These are phyloP conservation scores for Boeremia exigua DNA, from an alignment of 2,329 filamentous ascomycete species.

Conservation along the genomic window DNA sequence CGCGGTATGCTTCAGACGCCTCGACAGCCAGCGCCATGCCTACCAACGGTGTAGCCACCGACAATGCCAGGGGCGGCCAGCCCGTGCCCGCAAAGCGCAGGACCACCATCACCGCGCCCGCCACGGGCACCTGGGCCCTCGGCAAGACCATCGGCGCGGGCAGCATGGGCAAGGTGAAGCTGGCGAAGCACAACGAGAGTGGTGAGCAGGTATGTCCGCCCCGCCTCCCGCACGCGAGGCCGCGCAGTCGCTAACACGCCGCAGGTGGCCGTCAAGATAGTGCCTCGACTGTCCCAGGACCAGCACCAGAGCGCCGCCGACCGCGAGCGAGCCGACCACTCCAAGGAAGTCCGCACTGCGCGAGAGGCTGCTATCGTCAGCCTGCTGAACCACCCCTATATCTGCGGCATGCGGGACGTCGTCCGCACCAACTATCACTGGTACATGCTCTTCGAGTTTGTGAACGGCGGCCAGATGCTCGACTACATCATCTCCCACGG, in stretches of 20 bases:
- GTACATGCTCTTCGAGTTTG: conserved; percentile 99
- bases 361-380: conserved; percentile 96
- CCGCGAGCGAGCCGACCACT: conserved; percentile 90
- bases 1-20: conserved; percentile 55
- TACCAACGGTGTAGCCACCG: conserved; percentile 46
- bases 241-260: conserved; percentile 16
- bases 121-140: conserved; percentile 85
- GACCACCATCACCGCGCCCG: conserved; percentile 87
- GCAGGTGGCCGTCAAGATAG: conserved; percentile 95
- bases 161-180: conserved; percentile 98
- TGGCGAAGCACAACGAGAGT: conserved; percentile 87
- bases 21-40: conserved; percentile 46
- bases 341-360: conserved; percentile 93
- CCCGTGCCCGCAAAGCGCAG: conserved; percentile 52
- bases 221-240: no score
- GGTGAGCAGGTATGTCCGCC: conserved; percentile 77
- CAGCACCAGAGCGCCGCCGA: conserved; percentile 76
- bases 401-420: conserved; percentile 94
- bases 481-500: conserved; percentile 99
- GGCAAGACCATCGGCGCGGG: conserved; percentile 97
- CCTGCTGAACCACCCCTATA: conserved; percentile 90
- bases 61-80: conserved; percentile 33
- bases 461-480: conserved; percentile 98
- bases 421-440: conserved; percentile 97
- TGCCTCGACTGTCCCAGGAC: conserved; percentile 86